Evolutionary conservation across 768 basidiomycete species (phyloP).

Genomic region (Scleroderma citrinum): DNA sequence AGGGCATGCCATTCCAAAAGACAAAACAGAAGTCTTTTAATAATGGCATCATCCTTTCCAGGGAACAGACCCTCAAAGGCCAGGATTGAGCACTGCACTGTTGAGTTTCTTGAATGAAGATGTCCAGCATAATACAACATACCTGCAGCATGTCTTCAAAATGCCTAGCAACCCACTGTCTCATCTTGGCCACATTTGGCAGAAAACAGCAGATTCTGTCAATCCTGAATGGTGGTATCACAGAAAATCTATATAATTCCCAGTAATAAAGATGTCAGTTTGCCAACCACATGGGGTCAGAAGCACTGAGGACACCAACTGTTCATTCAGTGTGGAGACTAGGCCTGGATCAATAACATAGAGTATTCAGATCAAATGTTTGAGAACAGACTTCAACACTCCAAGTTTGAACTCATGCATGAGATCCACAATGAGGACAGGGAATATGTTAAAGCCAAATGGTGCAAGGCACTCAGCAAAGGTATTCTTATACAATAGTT

Average conservation of each 20-base stretch:
- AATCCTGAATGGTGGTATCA: constrained; percentile 20
- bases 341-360: background rate
- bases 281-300: too few relatives aligned
- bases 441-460: background rate
- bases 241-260: background rate
- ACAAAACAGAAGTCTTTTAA: constrained; percentile 11
- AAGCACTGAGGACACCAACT: too few relatives aligned
- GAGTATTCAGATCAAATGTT: background rate
- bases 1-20: constrained; percentile 24
- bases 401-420: background rate
- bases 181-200: constrained; percentile 30
- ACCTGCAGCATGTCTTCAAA: constrained; percentile 42
- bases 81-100: background rate
- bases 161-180: constrained; percentile 32
- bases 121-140: background rate
- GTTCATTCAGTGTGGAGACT: constrained; percentile 18
- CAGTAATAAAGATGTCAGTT: background rate
- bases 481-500: background rate
- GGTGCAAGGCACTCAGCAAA: background rate
- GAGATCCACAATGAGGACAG: background rate
- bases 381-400: background rate
- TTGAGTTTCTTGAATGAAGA: background rate
- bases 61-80: background rate
- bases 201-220: constrained; percentile 32
- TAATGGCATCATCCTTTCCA: background rate